phyloP scores from a whole-genome alignment of 106 monocot species.

The Allium cepa region DNA sequence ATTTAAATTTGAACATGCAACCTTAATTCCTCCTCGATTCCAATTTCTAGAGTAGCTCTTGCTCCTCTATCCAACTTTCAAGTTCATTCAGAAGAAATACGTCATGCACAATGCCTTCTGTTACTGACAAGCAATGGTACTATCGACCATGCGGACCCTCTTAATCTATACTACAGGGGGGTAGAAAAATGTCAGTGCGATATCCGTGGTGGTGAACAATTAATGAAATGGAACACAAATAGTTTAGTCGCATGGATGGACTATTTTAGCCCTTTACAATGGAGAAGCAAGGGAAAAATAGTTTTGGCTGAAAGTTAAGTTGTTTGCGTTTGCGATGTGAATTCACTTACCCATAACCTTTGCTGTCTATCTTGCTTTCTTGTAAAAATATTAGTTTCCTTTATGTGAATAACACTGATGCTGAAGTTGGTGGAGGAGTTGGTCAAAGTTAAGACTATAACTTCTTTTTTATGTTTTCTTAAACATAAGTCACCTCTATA shows the following conservation, averaged over 20 bases:
- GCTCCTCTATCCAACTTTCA: constrained; percentile 18
- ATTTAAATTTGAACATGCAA: constrained; percentile 43
- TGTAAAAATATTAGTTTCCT: constrained; percentile 60
- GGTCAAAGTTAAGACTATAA: constrained; percentile 63
- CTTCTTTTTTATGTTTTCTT: background rate
- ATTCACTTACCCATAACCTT: constrained; percentile 71
- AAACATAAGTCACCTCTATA: no score
- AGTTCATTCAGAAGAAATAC: constrained; percentile 25
- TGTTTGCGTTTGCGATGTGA: constrained; percentile 91
- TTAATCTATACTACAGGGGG: constrained; percentile 45
- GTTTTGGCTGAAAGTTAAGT: constrained; percentile 65
- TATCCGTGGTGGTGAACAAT: constrained; percentile 80
- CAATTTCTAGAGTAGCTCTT: constrained; percentile 31
- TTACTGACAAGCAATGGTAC: constrained; percentile 59
- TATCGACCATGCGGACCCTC: constrained; percentile 87
- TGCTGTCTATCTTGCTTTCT: constrained; percentile 42
- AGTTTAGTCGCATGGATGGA: constrained; percentile 59
- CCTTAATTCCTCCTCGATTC: constrained; percentile 10
- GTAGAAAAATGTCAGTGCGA: constrained; percentile 54
- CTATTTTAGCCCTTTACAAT: constrained; percentile 84
- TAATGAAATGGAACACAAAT: constrained; percentile 70
- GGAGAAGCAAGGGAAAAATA: constrained; percentile 89
- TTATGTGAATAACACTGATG: constrained; percentile 90
- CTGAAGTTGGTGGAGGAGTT: constrained; percentile 85
- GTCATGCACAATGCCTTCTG: constrained; percentile 12